Evolutionary conservation across 331 rosid species (phyloP).

Genomic region (Saraca asoca): DNA sequence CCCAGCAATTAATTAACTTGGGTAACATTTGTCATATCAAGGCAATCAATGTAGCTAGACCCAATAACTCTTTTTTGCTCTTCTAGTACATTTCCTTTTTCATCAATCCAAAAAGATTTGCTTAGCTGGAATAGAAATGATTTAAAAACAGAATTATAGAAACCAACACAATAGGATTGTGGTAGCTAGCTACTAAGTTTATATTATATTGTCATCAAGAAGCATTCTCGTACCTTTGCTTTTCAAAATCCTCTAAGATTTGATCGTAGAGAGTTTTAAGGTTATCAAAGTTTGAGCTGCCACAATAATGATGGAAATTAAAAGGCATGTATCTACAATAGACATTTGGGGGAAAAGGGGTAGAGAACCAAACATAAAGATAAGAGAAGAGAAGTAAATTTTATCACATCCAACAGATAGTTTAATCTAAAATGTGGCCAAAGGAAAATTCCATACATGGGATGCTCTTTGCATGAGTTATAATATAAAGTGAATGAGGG

Average conservation of each 20-base stretch:
- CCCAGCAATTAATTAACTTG: slow-evolving; percentile 53
- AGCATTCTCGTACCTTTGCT: slow-evolving; percentile 48
- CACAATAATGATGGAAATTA: slow-evolving; percentile 79
- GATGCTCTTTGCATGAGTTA: background rate
- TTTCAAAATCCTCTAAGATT: slow-evolving; percentile 69
- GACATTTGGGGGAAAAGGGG: background rate
- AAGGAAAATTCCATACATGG: slow-evolving; percentile 4
- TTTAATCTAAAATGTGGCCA: slow-evolving; percentile 32
- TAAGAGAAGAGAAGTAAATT: background rate
- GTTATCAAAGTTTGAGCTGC: slow-evolving; percentile 71
- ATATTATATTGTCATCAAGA: no score
- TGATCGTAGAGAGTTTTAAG: slow-evolving; percentile 66
- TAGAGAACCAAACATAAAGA: slow-evolving; percentile 16
- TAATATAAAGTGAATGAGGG: background rate
- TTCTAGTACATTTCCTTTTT: slow-evolving; percentile 59
- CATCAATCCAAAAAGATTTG: slow-evolving; percentile 84
- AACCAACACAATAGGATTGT: slow-evolving; percentile 41
- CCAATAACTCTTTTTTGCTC: slow-evolving; percentile 82
- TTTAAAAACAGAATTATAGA: slow-evolving; percentile 46
- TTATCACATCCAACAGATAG: slow-evolving; percentile 28
- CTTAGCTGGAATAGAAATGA: slow-evolving; percentile 70
- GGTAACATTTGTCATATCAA: slow-evolving; percentile 94
- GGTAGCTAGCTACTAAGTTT: slow-evolving; percentile 35
- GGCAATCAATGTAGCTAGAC: slow-evolving; percentile 86
- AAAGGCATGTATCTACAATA: slow-evolving; percentile 79